Evolutionary conservation across 192 early-diverging fungal species (phyloP).

Genomic region (Entophlyctis helioformis): DNA sequence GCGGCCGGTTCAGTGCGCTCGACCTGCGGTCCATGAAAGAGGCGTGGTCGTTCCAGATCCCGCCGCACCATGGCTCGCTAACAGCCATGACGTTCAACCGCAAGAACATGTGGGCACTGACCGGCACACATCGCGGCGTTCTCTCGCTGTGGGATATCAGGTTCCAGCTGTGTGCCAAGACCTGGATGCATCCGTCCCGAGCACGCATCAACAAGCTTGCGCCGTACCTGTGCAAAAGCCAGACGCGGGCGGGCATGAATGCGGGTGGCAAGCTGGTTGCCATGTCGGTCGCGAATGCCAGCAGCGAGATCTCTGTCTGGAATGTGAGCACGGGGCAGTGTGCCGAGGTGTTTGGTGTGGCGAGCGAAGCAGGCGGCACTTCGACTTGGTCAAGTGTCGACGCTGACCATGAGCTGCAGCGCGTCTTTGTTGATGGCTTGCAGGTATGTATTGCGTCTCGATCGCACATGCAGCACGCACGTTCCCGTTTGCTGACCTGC

Average conservation of each 20-base stretch:
- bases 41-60: slow-evolving; percentile 39
- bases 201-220: slow-evolving; percentile 43
- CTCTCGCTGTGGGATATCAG: slow-evolving; percentile 68
- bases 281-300: slow-evolving; percentile 50
- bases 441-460: slow-evolving; percentile 16
- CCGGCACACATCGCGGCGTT: slow-evolving; percentile 66
- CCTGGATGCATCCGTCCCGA: slow-evolving; percentile 66
- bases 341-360: slow-evolving; percentile 57
- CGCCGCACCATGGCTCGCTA: slow-evolving; percentile 39
- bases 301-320: slow-evolving; percentile 71
- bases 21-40: slow-evolving; percentile 64
- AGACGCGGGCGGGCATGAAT: neutral
- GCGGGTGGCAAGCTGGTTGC: slow-evolving; percentile 25
- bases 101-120: slow-evolving; percentile 49
- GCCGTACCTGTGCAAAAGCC: slow-evolving; percentile 22
- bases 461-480: too few species aligned
- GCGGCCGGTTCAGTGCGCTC: slow-evolving; percentile 56
- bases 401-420: slow-evolving; percentile 20
- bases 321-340: slow-evolving; percentile 61
- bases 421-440: slow-evolving; percentile 26
- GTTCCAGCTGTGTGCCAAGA: slow-evolving; percentile 54
- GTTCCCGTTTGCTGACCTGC: too few species aligned
- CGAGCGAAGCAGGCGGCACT: slow-evolving; percentile 1
- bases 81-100: slow-evolving; percentile 57
- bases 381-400: neutral